These are phyloP conservation scores for Tulasnella sp. DNA, from an alignment of 768 basidiomycete genomes.

Conservation along the genomic window DNA sequence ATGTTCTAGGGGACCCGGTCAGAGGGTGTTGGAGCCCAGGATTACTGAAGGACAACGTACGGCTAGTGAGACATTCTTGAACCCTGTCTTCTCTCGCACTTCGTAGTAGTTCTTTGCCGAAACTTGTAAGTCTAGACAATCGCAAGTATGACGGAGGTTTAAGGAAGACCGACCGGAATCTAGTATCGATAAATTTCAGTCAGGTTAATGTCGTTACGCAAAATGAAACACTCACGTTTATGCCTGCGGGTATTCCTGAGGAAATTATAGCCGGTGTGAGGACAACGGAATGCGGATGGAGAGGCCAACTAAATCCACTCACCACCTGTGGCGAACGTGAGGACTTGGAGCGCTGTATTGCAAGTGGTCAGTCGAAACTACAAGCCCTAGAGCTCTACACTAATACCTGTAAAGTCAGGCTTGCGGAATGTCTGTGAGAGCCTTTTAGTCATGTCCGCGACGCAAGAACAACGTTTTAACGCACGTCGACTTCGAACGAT, in stretches of 20 bases:
- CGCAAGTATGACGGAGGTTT: background rate
- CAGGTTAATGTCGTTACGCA: background rate
- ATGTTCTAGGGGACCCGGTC: conserved; percentile 54
- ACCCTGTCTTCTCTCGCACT: conserved; percentile 73
- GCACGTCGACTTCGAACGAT: conserved; percentile 46
- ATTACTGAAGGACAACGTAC: conserved; percentile 44
- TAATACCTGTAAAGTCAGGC: conserved; percentile 60
- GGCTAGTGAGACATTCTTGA: conserved; percentile 85
- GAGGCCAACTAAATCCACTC: conserved; percentile 76
- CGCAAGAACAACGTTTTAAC: background rate
- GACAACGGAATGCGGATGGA: conserved; percentile 50
- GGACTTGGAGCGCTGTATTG: conserved; percentile 61
- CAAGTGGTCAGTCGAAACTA: background rate
- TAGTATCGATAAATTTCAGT: background rate
- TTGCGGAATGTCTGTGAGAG: conserved; percentile 55
- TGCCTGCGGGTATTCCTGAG: conserved; percentile 49
- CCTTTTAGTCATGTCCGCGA: background rate
- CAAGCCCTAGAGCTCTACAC: background rate
- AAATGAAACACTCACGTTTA: conserved; percentile 14
- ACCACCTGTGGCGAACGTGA: conserved; percentile 83
- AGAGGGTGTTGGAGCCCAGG: too few species aligned
- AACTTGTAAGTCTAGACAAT: conserved; percentile 37
- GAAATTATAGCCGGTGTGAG: background rate
- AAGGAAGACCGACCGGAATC: background rate
- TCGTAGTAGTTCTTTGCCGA: conserved; percentile 65